These are phyloP conservation scores for Nitzschia sp. DNA, from an alignment of 108 stramenopile genomes.

Conservation along the genomic window DNA sequence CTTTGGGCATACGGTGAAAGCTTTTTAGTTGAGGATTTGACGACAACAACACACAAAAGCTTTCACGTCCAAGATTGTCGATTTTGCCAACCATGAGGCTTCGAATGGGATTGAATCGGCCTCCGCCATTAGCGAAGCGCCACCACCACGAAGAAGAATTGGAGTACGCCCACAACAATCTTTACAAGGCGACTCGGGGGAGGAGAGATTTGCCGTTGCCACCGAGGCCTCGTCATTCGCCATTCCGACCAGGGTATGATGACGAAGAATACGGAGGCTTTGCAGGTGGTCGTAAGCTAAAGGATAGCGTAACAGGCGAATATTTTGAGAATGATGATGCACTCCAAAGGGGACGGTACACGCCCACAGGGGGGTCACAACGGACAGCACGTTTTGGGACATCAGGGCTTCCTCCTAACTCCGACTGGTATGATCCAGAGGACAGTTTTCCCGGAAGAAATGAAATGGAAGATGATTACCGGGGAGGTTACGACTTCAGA, in stretches of 20 bases:
- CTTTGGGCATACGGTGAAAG: too few species aligned
- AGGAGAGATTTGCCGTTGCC: not conserved
- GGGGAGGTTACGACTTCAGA: conserved; percentile 8
- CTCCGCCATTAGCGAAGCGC: not conserved
- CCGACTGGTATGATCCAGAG: conserved; percentile 6
- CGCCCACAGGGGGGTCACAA: not conserved
- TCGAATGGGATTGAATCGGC: not conserved
- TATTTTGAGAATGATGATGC: not conserved
- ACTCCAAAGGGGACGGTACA: not conserved
- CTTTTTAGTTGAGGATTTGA: too few species aligned
- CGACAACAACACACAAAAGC: too few species aligned
- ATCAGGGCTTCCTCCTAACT: not conserved
- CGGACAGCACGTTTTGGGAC: not conserved
- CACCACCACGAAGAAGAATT: not conserved
- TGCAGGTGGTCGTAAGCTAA: too few species aligned
- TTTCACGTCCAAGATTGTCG: too few species aligned
- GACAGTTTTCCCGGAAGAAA: not conserved
- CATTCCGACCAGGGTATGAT: not conserved
- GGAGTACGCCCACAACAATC: not conserved
- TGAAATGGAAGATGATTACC: not conserved
- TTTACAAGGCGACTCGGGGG: not conserved
- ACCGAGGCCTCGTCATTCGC: not conserved
- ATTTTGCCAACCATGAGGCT: too few species aligned
- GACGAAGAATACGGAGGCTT: not conserved
- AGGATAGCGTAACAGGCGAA: too few species aligned